Percentiles rank a stretch among this genome's conserved stretches.
These are phyloP conservation scores for Fusarium torreyae DNA, from an alignment of 2,329 filamentous ascomycete species.

Conservation along the genomic window DNA sequence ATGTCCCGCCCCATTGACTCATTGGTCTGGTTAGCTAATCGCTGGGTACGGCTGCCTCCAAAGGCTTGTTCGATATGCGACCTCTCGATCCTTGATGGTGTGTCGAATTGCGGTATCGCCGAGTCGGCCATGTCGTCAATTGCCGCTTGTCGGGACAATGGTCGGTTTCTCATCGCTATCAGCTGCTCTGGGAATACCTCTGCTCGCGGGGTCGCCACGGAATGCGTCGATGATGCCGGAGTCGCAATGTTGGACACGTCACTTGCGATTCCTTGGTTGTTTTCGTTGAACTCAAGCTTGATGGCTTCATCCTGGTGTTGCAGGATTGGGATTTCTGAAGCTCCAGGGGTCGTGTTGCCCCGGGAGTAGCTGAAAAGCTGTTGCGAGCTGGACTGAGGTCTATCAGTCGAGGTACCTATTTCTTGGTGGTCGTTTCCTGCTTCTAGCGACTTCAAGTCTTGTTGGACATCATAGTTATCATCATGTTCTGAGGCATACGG, in stretches of 20 bases:
- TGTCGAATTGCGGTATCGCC: slow-evolving; percentile 53
- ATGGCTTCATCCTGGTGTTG: neutral
- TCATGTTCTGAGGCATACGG: slow-evolving; percentile 41
- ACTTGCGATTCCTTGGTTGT: slow-evolving; percentile 25
- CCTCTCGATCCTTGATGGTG: slow-evolving; percentile 36
- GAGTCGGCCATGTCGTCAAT: slow-evolving; percentile 59
- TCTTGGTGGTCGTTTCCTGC: neutral
- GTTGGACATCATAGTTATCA: neutral
- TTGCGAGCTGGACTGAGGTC: slow-evolving; percentile 8
- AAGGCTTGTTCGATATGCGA: slow-evolving; percentile 6
- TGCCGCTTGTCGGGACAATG: slow-evolving; percentile 47
- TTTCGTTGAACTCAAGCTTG: slow-evolving; percentile 18
- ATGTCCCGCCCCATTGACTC: slow-evolving; percentile 66
- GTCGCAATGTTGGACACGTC: slow-evolving; percentile 47
- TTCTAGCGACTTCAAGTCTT: neutral
- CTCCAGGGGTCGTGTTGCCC: slow-evolving; percentile 3
- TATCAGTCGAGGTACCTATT: neutral
- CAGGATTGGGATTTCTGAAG: slow-evolving; percentile 2
- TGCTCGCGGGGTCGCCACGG: slow-evolving; percentile 31
- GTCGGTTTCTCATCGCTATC: slow-evolving; percentile 26
- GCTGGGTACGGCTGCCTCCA: slow-evolving; percentile 17
- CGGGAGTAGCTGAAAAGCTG: slow-evolving; percentile 6
- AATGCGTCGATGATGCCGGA: slow-evolving; percentile 43
- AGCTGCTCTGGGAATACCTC: slow-evolving; percentile 32
- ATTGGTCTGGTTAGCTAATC: neutral